Percentiles rank a stretch among this genome's conserved stretches.
These are phyloP conservation scores for Trametes versicolor DNA, from an alignment of 1,284 basidiomycete genomes.

Conservation along the genomic window DNA sequence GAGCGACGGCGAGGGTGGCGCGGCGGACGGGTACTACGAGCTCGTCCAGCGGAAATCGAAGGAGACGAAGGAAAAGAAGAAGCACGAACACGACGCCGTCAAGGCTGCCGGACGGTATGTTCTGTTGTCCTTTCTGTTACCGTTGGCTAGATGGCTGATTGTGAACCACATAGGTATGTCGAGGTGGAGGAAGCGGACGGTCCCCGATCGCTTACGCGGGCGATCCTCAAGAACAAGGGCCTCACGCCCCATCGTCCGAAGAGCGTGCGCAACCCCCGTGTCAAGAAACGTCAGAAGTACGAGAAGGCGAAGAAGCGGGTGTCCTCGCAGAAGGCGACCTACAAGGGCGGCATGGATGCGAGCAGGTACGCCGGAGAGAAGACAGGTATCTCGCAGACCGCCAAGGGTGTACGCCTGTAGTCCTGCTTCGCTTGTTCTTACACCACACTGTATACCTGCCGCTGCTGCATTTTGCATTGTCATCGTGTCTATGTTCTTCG, in stretches of 20 bases:
- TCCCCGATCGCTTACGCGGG: conserved; percentile 87
- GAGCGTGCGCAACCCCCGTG: conserved; percentile 90
- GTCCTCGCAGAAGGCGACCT: conserved; percentile 87
- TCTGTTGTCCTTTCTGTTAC: background rate
- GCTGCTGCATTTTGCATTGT: background rate
- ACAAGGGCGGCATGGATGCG: conserved; percentile 83
- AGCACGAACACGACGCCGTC: conserved; percentile 79
- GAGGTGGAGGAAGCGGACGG: conserved; percentile 65
- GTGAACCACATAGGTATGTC: conserved; percentile 52
- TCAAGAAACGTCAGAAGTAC: conserved; percentile 93
- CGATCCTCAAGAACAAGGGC: conserved; percentile 93
- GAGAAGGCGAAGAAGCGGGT: conserved; percentile 95
- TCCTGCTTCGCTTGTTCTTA: background rate
- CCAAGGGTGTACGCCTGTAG: conserved; percentile 82
- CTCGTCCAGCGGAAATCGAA: conserved; percentile 82
- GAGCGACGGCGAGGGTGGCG: conserved; percentile 43
- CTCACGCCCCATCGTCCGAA: conserved; percentile 90
- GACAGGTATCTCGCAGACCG: conserved; percentile 86
- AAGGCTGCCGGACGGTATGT: conserved; percentile 72
- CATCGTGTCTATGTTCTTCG: background rate
- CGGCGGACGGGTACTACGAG: conserved; percentile 84
- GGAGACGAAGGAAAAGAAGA: conserved; percentile 81
- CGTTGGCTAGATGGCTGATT: background rate
- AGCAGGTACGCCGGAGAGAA: conserved; percentile 74
- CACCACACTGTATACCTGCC: conserved; percentile 8